Percentiles rank a stretch among this genome's conserved stretches.
phyloP scores from a whole-genome alignment of 495 filamentous ascomycete species.

The Aeminium ludgeri region DNA sequence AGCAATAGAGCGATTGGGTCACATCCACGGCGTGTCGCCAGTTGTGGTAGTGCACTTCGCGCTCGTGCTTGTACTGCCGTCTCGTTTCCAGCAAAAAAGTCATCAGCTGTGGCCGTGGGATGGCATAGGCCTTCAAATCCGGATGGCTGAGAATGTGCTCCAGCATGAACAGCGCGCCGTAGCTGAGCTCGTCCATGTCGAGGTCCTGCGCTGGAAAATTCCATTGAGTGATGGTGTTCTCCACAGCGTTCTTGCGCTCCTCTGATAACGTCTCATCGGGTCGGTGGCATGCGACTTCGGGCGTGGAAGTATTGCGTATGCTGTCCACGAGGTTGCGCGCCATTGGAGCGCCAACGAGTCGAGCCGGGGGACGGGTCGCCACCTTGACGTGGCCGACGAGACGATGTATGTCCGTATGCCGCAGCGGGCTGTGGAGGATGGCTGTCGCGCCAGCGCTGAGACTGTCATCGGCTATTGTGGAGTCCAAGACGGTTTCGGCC shows the following conservation, averaged over 20 bases:
- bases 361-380: constrained; percentile 75
- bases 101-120: constrained; percentile 42
- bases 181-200: constrained; percentile 71
- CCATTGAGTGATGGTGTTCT: constrained; percentile 61
- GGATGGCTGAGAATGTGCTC: constrained; percentile 74
- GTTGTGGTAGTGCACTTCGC: constrained; percentile 95
- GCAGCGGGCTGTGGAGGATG: constrained; percentile 62
- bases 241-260: constrained; percentile 45
- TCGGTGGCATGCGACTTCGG: constrained; percentile 11
- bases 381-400: constrained; percentile 63
- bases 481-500: not conserved
- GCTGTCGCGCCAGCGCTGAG: constrained; percentile 75
- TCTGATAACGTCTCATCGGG: constrained; percentile 33
- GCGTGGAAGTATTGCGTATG: constrained; percentile 63
- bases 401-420: constrained; percentile 48
- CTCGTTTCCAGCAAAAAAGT: constrained; percentile 68
- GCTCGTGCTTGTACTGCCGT: constrained; percentile 59
- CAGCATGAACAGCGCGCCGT: constrained; percentile 65
- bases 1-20: constrained; percentile 81
- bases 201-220: constrained; percentile 77
- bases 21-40: constrained; percentile 96
- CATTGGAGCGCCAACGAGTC: constrained; percentile 81
- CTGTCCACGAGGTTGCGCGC: constrained; percentile 82
- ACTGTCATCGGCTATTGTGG: constrained; percentile 26
- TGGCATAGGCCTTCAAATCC: constrained; percentile 47